Evolutionary conservation across 1,284 basidiomycete species (phyloP).

Genomic region (Tylopilus sp.): DNA sequence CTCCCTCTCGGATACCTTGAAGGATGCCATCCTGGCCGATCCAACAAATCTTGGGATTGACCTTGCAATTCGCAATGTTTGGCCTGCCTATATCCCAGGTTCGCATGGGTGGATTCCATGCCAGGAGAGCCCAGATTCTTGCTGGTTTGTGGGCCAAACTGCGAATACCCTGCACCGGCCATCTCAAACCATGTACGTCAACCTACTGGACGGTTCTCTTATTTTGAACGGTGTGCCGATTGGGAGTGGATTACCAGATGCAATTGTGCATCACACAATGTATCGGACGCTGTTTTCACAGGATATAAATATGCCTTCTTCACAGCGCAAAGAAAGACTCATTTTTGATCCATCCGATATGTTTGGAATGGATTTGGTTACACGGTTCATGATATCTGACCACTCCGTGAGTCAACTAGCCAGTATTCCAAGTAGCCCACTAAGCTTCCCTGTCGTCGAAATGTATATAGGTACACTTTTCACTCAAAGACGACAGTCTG

Average conservation of each 20-base stretch:
- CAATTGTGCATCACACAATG: slow-evolving; percentile 37
- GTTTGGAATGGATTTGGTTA: too few species aligned
- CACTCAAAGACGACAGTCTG: slow-evolving; percentile 20
- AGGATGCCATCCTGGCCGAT: slow-evolving; percentile 8
- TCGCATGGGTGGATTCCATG: too few species aligned
- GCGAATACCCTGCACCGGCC: too few species aligned
- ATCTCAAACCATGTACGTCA: slow-evolving; percentile 6
- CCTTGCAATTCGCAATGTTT: slow-evolving; percentile 46
- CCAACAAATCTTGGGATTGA: slow-evolving; percentile 41
- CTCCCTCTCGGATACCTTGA: slow-evolving; percentile 32
- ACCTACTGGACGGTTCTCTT: slow-evolving; percentile 8
- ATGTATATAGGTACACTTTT: slow-evolving; percentile 43
- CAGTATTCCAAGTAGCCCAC: too few species aligned
- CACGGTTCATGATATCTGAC: too few species aligned
- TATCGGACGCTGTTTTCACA: slow-evolving; percentile 38
- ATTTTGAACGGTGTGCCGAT: slow-evolving; percentile 46
- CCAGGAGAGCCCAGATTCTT: not conserved
- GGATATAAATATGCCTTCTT: too few species aligned
- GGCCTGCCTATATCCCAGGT: slow-evolving; percentile 27
- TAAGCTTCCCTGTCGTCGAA: too few species aligned
- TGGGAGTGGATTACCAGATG: slow-evolving; percentile 45
- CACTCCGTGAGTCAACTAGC: too few species aligned
- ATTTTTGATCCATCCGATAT: too few species aligned
- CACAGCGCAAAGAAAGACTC: too few species aligned
- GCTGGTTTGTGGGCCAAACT: slow-evolving; percentile 6